Conservation (phyloP, 1,284 basidiomycete genomes). For the Schizophyllum amplum region DNA sequence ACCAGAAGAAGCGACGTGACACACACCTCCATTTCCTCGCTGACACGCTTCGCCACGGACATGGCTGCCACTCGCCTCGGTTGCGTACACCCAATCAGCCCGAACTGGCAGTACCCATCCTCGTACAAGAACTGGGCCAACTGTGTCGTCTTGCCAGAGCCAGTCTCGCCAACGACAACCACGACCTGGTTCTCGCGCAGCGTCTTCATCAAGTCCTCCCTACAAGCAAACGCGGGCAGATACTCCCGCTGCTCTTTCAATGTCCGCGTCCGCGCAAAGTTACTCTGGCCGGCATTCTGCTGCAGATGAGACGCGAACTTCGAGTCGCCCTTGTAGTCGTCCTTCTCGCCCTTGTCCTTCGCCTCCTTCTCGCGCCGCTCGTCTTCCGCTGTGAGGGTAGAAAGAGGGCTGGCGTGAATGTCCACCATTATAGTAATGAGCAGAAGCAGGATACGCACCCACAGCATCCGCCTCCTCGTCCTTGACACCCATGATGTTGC, state of each 20-base stretch:
- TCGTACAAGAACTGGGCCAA: conserved; percentile 90
- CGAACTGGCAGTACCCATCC: conserved; percentile 86
- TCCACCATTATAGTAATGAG: conserved; percentile 43
- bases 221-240: conserved; percentile 94
- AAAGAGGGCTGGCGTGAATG: conserved; percentile 61
- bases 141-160: conserved; percentile 94
- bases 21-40: conserved; percentile 80
- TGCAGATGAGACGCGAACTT: conserved; percentile 94
- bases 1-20: neutral
- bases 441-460: conserved; percentile 40
- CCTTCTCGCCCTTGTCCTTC: conserved; percentile 49
- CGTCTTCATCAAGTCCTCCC: conserved; percentile 86
- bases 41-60: conserved; percentile 98
- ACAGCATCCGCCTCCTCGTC: conserved; percentile 88
- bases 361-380: conserved; percentile 48
- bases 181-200: conserved; percentile 96
- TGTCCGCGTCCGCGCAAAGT: conserved; percentile 78
- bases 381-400: conserved; percentile 46
- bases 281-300: conserved; percentile 67
- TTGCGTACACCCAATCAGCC: conserved; percentile 93
- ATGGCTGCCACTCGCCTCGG: conserved; percentile 97
- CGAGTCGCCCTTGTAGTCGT: conserved; percentile 87
- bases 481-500: conserved; percentile 96
- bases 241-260: conserved; percentile 96
- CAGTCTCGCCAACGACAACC: conserved; percentile 93